Base-by-base conservation (phyloP, 495 filamentous ascomycete genomes). In the Podospora pseudopauciseta region DNA sequence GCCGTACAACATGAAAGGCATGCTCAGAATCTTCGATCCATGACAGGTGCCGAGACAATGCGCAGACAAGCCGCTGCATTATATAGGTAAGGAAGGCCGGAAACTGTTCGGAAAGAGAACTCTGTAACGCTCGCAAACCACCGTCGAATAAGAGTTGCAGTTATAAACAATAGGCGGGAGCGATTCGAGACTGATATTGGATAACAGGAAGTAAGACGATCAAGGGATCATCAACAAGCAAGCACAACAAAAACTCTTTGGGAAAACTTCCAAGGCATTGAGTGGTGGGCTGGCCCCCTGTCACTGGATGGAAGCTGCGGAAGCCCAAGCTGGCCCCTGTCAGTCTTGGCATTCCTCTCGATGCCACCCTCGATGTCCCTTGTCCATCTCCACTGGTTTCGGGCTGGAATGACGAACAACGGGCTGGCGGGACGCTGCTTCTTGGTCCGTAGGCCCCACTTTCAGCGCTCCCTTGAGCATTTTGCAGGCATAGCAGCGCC, bases 331-430 rank as follows among this genome's bases (percentile, higher is more conserved):
- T 58, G 55, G 3, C n/a, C 67, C 67, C 26, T 65, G 57, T n/a
- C 11, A 34, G 39, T 34, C 56, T 49, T 61, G 67, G 63, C 67
- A 49, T 49, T 28, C 23, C 26, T 57, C 39, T 58, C 58, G 23
- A 55, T 62, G 57, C 55, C 55, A 26, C 55, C 55, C n/a, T 7
- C 55, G 9, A 58, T 58, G 3, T 44, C 44, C 57, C 55, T 26
- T 60, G 34, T 39, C 55, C 7, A 61, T 11, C 57, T 27, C 49
- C 19, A 20, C 34, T 65, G 49, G 63, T 32, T 58, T 65, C 60
- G 65, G 65, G 65, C 69, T 68, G 66, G 70, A 60, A 71, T 68
- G 66, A 71, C 70, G 66, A 68, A 59, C 66, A 68, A 19, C 39
- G 44, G 66, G 61, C 61, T 39, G 58, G 60, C 68, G 65, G 67